Conservation (phyloP, 495 filamentous ascomycete genomes). For the Penicillium coffeae region DNA sequence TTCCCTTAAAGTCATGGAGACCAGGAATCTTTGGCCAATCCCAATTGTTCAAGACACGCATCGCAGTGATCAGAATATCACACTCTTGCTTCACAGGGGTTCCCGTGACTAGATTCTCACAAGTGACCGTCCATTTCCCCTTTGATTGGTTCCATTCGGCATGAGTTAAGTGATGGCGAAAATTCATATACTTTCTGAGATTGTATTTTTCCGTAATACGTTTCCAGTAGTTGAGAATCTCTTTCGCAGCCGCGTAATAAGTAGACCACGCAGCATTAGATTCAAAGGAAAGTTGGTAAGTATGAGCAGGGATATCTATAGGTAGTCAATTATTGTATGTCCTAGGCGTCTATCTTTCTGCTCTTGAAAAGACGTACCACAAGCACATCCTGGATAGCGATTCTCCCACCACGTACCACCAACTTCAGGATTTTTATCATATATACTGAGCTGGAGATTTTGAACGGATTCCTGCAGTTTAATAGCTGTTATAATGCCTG, state of each 20-base stretch:
- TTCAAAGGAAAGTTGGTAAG: constrained; percentile 51
- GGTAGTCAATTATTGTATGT: too few species aligned
- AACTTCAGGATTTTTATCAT: neutral
- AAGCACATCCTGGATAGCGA: constrained; percentile 1
- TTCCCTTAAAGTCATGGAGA: constrained; percentile 50
- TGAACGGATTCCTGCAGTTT: neutral
- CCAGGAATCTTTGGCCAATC: constrained; percentile 55
- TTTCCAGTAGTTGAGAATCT: constrained; percentile 58
- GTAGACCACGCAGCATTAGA: constrained; percentile 56
- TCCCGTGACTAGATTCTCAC: constrained; percentile 9
- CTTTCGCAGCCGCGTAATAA: constrained; percentile 52
- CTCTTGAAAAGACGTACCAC: neutral
- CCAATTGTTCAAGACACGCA: constrained; percentile 54
- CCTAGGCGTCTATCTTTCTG: too few species aligned
- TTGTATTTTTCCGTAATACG: constrained; percentile 40
- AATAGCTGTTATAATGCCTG: neutral
- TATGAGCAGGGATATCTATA: constrained; percentile 41
- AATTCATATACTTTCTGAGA: constrained; percentile 38
- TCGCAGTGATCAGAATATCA: constrained; percentile 55
- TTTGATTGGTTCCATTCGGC: constrained; percentile 28
- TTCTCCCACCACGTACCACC: constrained; percentile 2
- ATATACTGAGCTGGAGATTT: neutral
- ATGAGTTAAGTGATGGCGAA: constrained; percentile 36
- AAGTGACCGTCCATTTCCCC: constrained; percentile 51
- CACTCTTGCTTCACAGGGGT: constrained; percentile 41